These are phyloP conservation scores for Yarrowia sp. DNA, from an alignment of 805 yeast genomes.

Conservation along the genomic window DNA sequence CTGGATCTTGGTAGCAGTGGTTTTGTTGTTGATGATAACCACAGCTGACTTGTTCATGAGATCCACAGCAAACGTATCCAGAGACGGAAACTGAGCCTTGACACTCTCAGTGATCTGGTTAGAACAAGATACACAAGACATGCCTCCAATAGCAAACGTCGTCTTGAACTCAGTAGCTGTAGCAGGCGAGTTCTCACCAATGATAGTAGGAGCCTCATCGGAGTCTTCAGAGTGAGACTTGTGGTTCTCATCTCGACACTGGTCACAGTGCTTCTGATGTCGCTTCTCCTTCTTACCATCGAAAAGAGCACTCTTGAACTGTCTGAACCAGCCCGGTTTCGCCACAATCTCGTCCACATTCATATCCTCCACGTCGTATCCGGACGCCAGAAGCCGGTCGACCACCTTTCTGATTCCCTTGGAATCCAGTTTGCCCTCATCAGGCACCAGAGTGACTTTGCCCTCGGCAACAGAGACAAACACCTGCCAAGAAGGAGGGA, in stretches of 20 bases:
- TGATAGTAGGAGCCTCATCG: background rate
- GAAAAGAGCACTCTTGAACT: slow-evolving; percentile 7
- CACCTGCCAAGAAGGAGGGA: slow-evolving; percentile 16
- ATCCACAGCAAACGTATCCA: slow-evolving; percentile 49
- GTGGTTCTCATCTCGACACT: slow-evolving; percentile 1
- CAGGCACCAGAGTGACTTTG: slow-evolving; percentile 20
- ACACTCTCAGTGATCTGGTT: slow-evolving; percentile 49
- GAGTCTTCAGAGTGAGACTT: background rate
- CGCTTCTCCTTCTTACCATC: slow-evolving; percentile 1
- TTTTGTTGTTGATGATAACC: slow-evolving; percentile 52
- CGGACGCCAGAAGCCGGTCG: slow-evolving; percentile 1
- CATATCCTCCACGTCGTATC: slow-evolving; percentile 26
- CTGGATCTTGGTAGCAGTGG: slow-evolving; percentile 50
- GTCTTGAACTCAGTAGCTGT: slow-evolving; percentile 10
- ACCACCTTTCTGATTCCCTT: background rate
- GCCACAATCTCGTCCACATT: slow-evolving; percentile 37
- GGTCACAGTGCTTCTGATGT: slow-evolving; percentile 15
- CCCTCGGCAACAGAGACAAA: slow-evolving; percentile 14
- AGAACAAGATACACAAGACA: slow-evolving; percentile 67
- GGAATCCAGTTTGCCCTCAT: slow-evolving; percentile 7
- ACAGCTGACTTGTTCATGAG: slow-evolving; percentile 53
- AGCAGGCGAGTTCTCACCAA: background rate
- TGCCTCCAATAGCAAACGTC: slow-evolving; percentile 47
- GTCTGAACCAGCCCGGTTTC: slow-evolving; percentile 22
- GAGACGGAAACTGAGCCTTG: slow-evolving; percentile 37